Conservation (phyloP, 73 alveolate genomes). For the Paramecium primaurelia region DNA sequence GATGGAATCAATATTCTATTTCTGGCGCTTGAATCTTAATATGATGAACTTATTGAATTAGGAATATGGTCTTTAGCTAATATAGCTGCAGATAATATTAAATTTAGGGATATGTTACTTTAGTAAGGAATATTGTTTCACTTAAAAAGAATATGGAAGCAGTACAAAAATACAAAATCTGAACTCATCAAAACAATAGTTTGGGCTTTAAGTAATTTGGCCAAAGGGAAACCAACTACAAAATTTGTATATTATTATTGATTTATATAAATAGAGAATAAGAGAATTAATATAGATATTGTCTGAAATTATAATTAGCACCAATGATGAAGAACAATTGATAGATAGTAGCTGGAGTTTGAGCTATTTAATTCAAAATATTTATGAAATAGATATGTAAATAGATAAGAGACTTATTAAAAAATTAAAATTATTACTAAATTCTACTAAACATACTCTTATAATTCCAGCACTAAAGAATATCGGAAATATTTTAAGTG, state of each 20-base stretch:
- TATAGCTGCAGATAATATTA: constrained; percentile 78
- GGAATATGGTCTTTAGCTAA: constrained; percentile 88
- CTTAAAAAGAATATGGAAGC: not conserved
- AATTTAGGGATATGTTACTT: constrained; percentile 71
- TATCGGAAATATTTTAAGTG: not conserved
- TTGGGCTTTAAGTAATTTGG: constrained; percentile 86
- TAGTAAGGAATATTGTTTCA: not conserved
- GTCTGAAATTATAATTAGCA: not conserved
- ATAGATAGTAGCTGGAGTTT: constrained; percentile 75
- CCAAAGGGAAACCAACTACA: constrained; percentile 85
- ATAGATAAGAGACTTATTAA: not conserved
- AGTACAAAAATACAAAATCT: not conserved
- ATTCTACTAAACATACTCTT: not conserved
- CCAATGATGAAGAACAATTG: constrained; percentile 63
- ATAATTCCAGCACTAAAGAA: not conserved
- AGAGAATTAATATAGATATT: too few species aligned
- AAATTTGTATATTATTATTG: not conserved
- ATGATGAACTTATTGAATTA: constrained; percentile 73
- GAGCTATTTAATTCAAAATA: not conserved
- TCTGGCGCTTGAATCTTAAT: constrained; percentile 64
- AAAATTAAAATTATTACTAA: not conserved
- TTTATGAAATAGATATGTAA: not conserved
- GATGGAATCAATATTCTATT: constrained; percentile 76
- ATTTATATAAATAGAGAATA: not conserved
- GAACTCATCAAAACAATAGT: not conserved